Evolutionary conservation across 768 basidiomycete species (phyloP), one percentile per base, ranked within the genome.

Genomic region (Strobilomyces dryophilus): DNA sequence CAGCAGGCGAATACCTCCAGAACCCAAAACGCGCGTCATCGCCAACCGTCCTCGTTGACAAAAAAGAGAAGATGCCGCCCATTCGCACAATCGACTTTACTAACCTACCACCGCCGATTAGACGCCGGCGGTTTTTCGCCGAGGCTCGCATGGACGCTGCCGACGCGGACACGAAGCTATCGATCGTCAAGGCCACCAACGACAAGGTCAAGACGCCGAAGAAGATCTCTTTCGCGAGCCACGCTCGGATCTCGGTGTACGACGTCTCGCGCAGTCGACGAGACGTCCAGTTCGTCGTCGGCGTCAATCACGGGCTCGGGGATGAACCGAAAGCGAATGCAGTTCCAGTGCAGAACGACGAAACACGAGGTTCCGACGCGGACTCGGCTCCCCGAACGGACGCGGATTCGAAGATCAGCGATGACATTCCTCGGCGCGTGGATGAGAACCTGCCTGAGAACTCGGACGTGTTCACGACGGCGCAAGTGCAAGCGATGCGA

Each of bases 21-120:
- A 34, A 46, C 27, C 7, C 44, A 8, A 27, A 9, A 10, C 26
- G 18, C 8, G 17, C 24, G 5, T 32, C 52, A 50, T 51, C 36
- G 5, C 35, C 49, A 11, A 18, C 24, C 50, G 17, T 6, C 44
- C 36, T 40, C 8, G 18, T n/a, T 2, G 35, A 47, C 27, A 37
- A 5, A 9, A 45, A 24, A 14, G 18, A 46, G 17, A 46, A 53
- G 18, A 20, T 26, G 14, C 27, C 37, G 10, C 48, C 60, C 6
- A 49, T 61, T 15, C 62, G 59, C 21, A 53, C 55, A 36, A 69
- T 70, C 51, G 69, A 68, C 52, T 69, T 71, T 48, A 67, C 67
- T 20, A 57, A 58, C 27, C 43, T 55, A 5, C 56, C 62, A 4
- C 48, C 56, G 10, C 48, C 50, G 3, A 49, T 24, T 31, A 51